Evolutionary conservation across 2,329 filamentous ascomycete genomes (phyloP).

Genomic region (Hypoxylon sp.): DNA sequence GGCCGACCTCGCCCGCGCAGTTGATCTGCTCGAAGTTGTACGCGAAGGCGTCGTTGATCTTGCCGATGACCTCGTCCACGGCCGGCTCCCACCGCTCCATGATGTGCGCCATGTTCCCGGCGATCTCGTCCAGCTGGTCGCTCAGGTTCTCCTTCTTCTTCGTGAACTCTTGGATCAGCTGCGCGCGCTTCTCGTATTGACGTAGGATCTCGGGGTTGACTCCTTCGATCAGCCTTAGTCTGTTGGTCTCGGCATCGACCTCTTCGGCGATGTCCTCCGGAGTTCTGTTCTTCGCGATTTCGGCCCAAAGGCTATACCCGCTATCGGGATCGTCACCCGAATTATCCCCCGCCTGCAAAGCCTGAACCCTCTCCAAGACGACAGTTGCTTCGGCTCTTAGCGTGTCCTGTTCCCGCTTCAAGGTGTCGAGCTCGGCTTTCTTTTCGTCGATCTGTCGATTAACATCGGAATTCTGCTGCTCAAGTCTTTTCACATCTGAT

Average conservation of each 20-base stretch:
- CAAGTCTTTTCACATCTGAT: slow-evolving; percentile 82
- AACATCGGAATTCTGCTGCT: slow-evolving; percentile 72
- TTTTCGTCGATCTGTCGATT: slow-evolving; percentile 63
- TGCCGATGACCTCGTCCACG: slow-evolving; percentile 79
- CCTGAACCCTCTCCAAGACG: slow-evolving; percentile 55
- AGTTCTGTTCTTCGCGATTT: slow-evolving; percentile 62
- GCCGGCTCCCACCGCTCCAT: slow-evolving; percentile 83
- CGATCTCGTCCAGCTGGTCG: slow-evolving; percentile 65
- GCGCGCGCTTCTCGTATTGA: slow-evolving; percentile 79
- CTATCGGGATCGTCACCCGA: slow-evolving; percentile 57
- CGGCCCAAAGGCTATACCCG: no score
- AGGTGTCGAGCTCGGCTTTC: slow-evolving; percentile 54
- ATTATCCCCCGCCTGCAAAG: slow-evolving; percentile 51
- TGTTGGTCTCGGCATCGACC: slow-evolving; percentile 78
- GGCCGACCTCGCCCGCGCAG: slow-evolving; percentile 88
- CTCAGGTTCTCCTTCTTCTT: slow-evolving; percentile 66
- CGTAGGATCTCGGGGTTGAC: slow-evolving; percentile 80
- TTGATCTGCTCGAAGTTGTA: slow-evolving; percentile 95
- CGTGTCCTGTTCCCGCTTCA: slow-evolving; percentile 57
- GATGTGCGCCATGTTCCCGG: slow-evolving; percentile 71
- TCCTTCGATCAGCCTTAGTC: slow-evolving; percentile 82
- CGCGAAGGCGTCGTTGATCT: slow-evolving; percentile 90
- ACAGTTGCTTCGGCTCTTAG: slow-evolving; percentile 51
- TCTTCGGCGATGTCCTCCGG: slow-evolving; percentile 76
- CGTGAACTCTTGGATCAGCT: slow-evolving; percentile 75